Evolutionary conservation across 805 yeast genomes (phyloP).

Genomic region (Ogataea chonburiensis): DNA sequence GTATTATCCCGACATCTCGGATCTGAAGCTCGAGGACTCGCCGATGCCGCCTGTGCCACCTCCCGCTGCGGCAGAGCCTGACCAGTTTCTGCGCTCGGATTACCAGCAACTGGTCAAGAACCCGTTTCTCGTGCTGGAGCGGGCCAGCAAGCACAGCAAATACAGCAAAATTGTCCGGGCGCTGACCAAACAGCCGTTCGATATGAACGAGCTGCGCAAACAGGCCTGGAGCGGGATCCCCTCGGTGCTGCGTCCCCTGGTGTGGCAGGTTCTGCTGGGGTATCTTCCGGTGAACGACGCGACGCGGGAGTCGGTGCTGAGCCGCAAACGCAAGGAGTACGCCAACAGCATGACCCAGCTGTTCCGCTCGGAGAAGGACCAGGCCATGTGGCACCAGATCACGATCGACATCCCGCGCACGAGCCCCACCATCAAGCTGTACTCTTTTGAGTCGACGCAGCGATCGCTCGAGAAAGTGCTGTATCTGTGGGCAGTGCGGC

Average conservation of each 20-base stretch:
- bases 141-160: conserved; percentile 47
- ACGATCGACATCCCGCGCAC: conserved; percentile 94
- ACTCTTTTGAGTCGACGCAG: conserved; percentile 69
- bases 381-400: conserved; percentile 91
- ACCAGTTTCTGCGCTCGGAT: conserved; percentile 29
- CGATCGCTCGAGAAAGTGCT: conserved; percentile 74
- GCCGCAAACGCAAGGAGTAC: conserved; percentile 84
- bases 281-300: conserved; percentile 84
- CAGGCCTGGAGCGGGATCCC: conserved; percentile 97
- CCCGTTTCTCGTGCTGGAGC: conserved; percentile 39
- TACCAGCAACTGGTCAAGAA: conserved; percentile 42
- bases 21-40: conserved; percentile 12
- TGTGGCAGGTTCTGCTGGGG: conserved; percentile 90
- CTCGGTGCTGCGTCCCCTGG: conserved; percentile 67
- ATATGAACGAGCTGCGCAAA: conserved; percentile 66
- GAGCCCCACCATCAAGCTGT: conserved; percentile 77
- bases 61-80: conserved; percentile 6
- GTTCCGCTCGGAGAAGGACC: conserved; percentile 59
- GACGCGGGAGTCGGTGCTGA: conserved; percentile 66
- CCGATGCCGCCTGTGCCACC: conserved; percentile 3
- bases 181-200: conserved; percentile 54
- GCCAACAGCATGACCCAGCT: conserved; percentile 68
- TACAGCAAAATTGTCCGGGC: conserved; percentile 66
- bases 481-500: conserved; percentile 93
- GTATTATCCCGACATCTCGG: conserved; percentile 25